A percentile compares a stretch with the other conserved stretches of the same genome.
Evolutionary conservation across 495 filamentous ascomycete species (phyloP).

Genomic region (Podospora pseudoanserina): DNA sequence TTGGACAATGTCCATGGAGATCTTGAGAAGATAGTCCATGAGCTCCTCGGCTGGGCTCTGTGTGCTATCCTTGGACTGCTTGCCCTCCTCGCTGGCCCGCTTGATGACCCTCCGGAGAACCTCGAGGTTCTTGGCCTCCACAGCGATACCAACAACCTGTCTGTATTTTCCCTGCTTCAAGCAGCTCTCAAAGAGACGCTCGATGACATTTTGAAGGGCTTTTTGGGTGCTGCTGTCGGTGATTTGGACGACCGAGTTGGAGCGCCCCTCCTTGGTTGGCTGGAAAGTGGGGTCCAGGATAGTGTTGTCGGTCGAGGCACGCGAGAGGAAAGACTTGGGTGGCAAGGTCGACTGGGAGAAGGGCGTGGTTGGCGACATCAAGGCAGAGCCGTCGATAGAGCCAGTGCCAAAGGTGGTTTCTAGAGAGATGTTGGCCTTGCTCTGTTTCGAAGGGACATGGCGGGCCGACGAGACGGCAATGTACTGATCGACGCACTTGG

Average conservation of each 20-base stretch:
- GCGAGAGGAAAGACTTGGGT: slow-evolving; percentile 86
- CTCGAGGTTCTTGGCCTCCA: slow-evolving; percentile 90
- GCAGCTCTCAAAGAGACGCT: slow-evolving; percentile 87
- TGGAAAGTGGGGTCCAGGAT: slow-evolving; percentile 53
- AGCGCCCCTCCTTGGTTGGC: slow-evolving; percentile 51
- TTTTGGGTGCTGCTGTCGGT: slow-evolving; percentile 53
- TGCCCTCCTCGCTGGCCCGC: slow-evolving; percentile 73
- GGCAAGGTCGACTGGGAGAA: slow-evolving; percentile 89
- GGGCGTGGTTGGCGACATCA: slow-evolving; percentile 83
- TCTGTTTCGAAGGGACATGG: slow-evolving; percentile 49
- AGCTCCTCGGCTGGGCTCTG: slow-evolving; percentile 78
- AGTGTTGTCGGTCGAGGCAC: slow-evolving; percentile 59
- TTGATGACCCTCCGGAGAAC: slow-evolving; percentile 85
- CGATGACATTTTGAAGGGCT: slow-evolving; percentile 75
- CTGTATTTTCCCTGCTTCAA: slow-evolving; percentile 82
- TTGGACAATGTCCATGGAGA: slow-evolving; percentile 97
- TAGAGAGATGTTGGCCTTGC: slow-evolving; percentile 53
- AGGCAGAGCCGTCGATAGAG: slow-evolving; percentile 55
- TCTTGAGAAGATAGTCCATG: slow-evolving; percentile 92
- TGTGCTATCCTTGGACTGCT: slow-evolving; percentile 53
- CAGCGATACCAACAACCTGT: slow-evolving; percentile 97
- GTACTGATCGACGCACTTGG: slow-evolving; percentile 97
- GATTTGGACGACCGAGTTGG: slow-evolving; percentile 43
- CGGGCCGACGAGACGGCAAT: slow-evolving; percentile 77
- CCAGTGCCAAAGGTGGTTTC: slow-evolving; percentile 71